Evolutionary conservation across 1,284 basidiomycete genomes (phyloP).

Genomic region (Sanguinoderma infundibulare): DNA sequence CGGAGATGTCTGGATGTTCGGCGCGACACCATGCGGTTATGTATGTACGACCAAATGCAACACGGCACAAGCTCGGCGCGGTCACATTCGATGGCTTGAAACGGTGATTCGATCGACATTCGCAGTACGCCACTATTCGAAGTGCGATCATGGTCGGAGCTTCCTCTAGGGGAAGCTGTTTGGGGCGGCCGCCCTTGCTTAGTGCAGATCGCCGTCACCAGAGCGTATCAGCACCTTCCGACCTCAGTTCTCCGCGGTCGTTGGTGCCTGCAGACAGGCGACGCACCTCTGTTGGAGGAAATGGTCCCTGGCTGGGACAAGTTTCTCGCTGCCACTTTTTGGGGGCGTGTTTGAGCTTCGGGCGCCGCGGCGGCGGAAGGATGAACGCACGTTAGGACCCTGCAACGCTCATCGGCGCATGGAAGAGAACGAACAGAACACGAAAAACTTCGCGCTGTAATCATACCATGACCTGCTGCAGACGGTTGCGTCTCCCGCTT

Average conservation of each 20-base stretch:
- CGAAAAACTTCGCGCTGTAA: slow-evolving; percentile 2
- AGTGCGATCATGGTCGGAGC: slow-evolving; percentile 21
- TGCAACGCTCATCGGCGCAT: neutral
- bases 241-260: neutral
- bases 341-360: neutral
- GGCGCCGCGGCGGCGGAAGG: slow-evolving; percentile 13
- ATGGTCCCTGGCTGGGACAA: neutral
- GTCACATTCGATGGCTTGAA: slow-evolving; percentile 14
- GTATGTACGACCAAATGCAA: slow-evolving; percentile 10
- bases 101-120: slow-evolving; percentile 7
- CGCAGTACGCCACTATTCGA: slow-evolving; percentile 7
- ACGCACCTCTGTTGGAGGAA: neutral
- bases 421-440: neutral
- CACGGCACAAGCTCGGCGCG: slow-evolving; percentile 20
- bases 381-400: neutral
- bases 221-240: neutral
- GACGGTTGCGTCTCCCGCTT: slow-evolving; percentile 8
- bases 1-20: neutral
- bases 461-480: slow-evolving; percentile 8
- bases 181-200: slow-evolving; percentile 1
- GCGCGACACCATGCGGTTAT: slow-evolving; percentile 15
- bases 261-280: neutral
- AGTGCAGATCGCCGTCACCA: neutral
- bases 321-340: neutral
- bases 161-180: slow-evolving; percentile 1